Evolutionary conservation across 2,329 filamentous ascomycete genomes (phyloP).

Genomic region (Scedosporium aurantiacum): DNA sequence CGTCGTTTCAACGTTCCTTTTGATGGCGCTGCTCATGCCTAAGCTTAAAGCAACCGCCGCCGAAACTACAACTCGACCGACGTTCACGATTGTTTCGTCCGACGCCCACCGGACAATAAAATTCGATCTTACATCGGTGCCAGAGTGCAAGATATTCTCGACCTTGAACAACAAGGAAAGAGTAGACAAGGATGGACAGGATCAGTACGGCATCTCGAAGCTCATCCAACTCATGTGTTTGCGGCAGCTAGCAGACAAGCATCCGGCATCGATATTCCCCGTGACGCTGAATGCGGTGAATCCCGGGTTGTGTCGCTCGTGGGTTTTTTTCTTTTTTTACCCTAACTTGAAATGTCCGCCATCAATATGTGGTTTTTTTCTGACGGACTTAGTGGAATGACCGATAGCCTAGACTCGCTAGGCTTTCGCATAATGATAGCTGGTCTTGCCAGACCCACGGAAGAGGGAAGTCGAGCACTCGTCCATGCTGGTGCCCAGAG

Average conservation of each 20-base stretch:
- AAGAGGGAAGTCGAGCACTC: constrained; percentile 28
- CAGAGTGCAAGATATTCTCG: constrained; percentile 14
- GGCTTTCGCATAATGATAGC: constrained; percentile 10
- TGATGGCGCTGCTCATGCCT: constrained; percentile 13
- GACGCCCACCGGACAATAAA: no score
- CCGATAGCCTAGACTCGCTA: not conserved
- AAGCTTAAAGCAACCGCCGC: constrained; percentile 15
- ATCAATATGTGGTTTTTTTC: no score
- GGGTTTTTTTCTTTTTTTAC: constrained; percentile 13
- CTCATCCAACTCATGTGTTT: no score
- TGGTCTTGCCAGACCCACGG: constrained; percentile 29
- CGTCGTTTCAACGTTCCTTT: constrained; percentile 14
- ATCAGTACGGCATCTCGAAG: constrained; percentile 9
- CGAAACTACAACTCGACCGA: not conserved
- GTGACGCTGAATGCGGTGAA: constrained; percentile 25
- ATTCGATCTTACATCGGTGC: no score
- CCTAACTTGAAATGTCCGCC: no score
- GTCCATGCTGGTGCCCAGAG: constrained; percentile 19
- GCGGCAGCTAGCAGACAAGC: constrained; percentile 4
- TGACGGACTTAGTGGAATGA: no score
- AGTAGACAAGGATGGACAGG: constrained; percentile 18
- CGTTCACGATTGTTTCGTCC: no score
- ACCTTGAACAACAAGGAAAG: constrained; percentile 18
- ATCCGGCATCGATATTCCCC: constrained; percentile 11
- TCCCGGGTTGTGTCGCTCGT: constrained; percentile 29